phyloP scores from a whole-genome alignment of 1,284 basidiomycete species.

The Mrakiaceae sp. region DNA sequence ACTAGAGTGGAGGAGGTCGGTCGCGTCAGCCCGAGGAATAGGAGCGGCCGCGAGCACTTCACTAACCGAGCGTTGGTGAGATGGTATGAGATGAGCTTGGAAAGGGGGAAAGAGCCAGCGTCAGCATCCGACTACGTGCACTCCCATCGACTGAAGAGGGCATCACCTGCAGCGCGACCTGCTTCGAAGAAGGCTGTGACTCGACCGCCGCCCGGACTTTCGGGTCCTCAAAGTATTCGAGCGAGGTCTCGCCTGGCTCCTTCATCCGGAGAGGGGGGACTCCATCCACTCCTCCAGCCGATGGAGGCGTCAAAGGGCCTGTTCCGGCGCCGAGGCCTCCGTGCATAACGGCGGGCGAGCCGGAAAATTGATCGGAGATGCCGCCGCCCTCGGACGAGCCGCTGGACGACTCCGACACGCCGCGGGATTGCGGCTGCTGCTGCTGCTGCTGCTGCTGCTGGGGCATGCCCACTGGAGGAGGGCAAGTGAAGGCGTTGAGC shows the following conservation, averaged over 20 bases:
- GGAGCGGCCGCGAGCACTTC: neutral
- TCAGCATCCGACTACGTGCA: neutral
- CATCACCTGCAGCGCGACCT: conserved; percentile 6
- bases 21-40: too few species aligned
- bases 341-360: too few species aligned
- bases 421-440: too few species aligned
- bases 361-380: too few species aligned
- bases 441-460: too few species aligned
- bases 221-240: conserved; percentile 1
- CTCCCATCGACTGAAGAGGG: neutral
- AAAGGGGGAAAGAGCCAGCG: neutral
- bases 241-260: neutral
- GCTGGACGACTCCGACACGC: too few species aligned
- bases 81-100: conserved; percentile 10
- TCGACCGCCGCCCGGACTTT: conserved; percentile 1
- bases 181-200: neutral
- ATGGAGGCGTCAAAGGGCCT: too few species aligned
- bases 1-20: neutral
- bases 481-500: too few species aligned
- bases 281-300: too few species aligned
- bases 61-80: conserved; percentile 10
- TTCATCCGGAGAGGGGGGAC: neutral
- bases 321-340: too few species aligned
- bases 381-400: too few species aligned
- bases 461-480: too few species aligned